Evolutionary conservation across 2,329 filamentous ascomycete genomes (phyloP), one percentile per base, ranked within the genome.

Genomic region (Apiospora saccharicola): DNA sequence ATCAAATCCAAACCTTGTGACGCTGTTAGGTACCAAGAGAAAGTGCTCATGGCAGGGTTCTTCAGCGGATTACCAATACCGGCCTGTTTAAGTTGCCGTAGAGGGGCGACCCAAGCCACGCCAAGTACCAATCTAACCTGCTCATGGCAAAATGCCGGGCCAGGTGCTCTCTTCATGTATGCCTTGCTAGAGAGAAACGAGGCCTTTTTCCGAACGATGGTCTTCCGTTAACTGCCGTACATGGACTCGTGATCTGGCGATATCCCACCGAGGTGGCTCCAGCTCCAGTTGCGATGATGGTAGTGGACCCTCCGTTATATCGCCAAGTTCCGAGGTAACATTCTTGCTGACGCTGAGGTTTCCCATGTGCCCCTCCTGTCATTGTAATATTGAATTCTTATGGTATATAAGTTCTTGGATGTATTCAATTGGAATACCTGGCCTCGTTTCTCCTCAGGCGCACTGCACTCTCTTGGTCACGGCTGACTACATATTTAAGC

Each of bases 171-270:
- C 8, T 34, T 16, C 34, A 12, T 61, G 53, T 49, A 7, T 49
- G 53, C 51, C 6, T 30, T 7, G 30, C 16, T 37, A 34, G 14
- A 51, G 26, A 61, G 7, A 37, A 61, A 10, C 14, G 6, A 3
- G 16, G 16, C 26, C 1, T 10, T 13, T 12, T 30, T 37, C 57
- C 57, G 57, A n/a, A 12, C n/a, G 10, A 24, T 64, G 57, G 57
- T 41, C 57, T 64, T 64, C 57, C 57, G 57, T 64, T 41, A 41
- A 64, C 34, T 64, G 57, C 57, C 57, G 34, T n/a, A 41, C 34
- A n/a, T 7, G 57, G 57, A 19, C 24, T 41, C 57, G 57, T n/a
- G 22, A 41, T 64, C 57, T 64, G 57, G 14, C 57, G 3, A 64
- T 64, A 34, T 64, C 22, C 34, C 57, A 64, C 34, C 34, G 19